phyloP scores from a whole-genome alignment of 345 rosid species.

The Boechera stricta region DNA sequence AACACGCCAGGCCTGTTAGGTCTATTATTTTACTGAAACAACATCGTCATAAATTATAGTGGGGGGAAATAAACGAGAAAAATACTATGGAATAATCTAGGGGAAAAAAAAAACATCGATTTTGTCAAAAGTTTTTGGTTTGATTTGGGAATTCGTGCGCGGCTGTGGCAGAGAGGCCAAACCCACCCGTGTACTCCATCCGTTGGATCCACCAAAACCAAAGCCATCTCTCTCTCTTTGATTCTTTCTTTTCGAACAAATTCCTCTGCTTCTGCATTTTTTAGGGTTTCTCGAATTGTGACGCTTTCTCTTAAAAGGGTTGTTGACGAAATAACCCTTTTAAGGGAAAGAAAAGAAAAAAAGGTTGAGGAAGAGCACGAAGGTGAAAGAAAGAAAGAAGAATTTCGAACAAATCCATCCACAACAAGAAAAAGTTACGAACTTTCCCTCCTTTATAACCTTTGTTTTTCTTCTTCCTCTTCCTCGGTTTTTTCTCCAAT shows the following conservation, averaged over 20 bases:
- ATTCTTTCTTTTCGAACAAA: constrained; percentile 20
- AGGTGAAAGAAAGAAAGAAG: constrained; percentile 12
- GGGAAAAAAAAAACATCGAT: background rate
- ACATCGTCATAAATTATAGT: background rate
- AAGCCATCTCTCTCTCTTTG: constrained; percentile 24
- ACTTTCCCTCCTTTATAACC: background rate
- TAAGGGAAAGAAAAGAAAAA: background rate
- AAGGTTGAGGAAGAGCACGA: constrained; percentile 32
- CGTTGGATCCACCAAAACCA: constrained; percentile 49
- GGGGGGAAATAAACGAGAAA: constrained; percentile 28
- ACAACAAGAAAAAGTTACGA: background rate
- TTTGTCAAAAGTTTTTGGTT: background rate
- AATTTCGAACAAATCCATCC: background rate
- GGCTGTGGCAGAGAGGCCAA: constrained; percentile 50
- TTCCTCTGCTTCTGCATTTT: constrained; percentile 35
- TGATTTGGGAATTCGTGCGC: constrained; percentile 41
- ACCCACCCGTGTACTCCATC: constrained; percentile 59
- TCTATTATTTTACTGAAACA: background rate
- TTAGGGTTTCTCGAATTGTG: constrained; percentile 40
- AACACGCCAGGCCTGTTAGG: constrained; percentile 5
- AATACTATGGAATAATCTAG: background rate
- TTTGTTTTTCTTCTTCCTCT: constrained; percentile 13
- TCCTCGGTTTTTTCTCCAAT: background rate
- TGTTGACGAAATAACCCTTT: constrained; percentile 37
- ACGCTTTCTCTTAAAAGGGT: constrained; percentile 45